Conservation (phyloP, 352 stramenopile species). For the Phytophthora tentaculata region DNA sequence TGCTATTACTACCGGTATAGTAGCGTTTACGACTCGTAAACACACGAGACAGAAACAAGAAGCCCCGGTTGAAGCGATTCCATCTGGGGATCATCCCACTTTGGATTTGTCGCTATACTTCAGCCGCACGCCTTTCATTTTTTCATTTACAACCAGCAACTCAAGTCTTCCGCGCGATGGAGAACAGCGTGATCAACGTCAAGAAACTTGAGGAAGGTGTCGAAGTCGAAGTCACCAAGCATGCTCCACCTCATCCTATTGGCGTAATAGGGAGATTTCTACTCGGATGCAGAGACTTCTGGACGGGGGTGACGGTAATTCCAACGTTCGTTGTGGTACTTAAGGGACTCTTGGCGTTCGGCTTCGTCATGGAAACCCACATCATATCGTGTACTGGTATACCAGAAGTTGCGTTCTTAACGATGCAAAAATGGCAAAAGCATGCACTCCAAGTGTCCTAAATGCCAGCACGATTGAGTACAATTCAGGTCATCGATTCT, state of each 20-base stretch:
- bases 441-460: slow-evolving; percentile 7
- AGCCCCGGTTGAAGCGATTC: too few relatives aligned
- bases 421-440: too few relatives aligned
- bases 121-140: too few relatives aligned
- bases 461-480: slow-evolving; percentile 13
- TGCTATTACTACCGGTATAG: too few relatives aligned
- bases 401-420: slow-evolving; percentile 4
- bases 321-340: slow-evolving; percentile 16
- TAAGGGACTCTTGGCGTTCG: slow-evolving; percentile 14
- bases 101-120: too few relatives aligned
- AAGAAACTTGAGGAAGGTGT: slow-evolving; percentile 16
- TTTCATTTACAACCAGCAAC: background rate
- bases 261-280: background rate
- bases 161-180: background rate
- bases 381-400: slow-evolving; percentile 6
- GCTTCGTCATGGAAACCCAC: slow-evolving; percentile 7
- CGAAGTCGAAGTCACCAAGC: slow-evolving; percentile 1
- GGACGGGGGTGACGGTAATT: slow-evolving; percentile 12
- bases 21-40: too few relatives aligned
- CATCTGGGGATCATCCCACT: too few relatives aligned
- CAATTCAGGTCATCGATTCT: slow-evolving; percentile 17
- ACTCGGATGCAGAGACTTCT: slow-evolving; percentile 6
- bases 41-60: too few relatives aligned
- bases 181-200: background rate
- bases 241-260: background rate